These are phyloP conservation scores for Miamiensis avidus DNA, from an alignment of 169 alveolate species.

Conservation along the genomic window DNA sequence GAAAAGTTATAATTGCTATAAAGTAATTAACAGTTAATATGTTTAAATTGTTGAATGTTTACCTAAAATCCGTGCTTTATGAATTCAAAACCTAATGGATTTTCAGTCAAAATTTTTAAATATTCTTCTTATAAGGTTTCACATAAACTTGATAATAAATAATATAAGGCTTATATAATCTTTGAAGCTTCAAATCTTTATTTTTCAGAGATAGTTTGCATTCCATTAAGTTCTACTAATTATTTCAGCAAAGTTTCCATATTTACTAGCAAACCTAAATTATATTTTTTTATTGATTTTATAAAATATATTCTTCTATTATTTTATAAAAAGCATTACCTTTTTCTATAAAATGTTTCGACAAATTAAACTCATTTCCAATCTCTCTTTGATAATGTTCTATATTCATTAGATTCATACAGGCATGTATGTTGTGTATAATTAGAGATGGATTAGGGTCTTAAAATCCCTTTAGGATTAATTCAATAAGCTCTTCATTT, in stretches of 20 bases:
- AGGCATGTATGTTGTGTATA: background rate
- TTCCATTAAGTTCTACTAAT: background rate
- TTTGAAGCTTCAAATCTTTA: constrained; percentile 5
- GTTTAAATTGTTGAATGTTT: background rate
- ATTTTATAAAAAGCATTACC: constrained; percentile 9
- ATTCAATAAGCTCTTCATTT: background rate
- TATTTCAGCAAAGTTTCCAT: constrained; percentile 3
- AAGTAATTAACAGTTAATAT: background rate
- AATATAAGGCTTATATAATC: constrained; percentile 12
- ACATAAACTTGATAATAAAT: constrained; percentile 5
- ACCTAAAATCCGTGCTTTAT: background rate
- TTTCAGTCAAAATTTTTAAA: constrained; percentile 10
- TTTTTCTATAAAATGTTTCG: background rate
- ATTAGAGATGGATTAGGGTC: background rate
- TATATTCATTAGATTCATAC: background rate
- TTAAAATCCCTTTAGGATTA: background rate
- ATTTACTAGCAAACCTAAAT: background rate
- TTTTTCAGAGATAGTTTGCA: constrained; percentile 2
- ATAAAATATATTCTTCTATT: background rate
- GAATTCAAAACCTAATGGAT: background rate
- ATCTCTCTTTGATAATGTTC: background rate
- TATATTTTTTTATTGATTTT: too few species aligned
- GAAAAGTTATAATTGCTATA: background rate
- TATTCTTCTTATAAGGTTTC: constrained; percentile 17
- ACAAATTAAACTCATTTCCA: background rate